phyloP scores from a whole-genome alignment of 2,329 filamentous ascomycete genomes.

The Fonsecaea monophora region DNA sequence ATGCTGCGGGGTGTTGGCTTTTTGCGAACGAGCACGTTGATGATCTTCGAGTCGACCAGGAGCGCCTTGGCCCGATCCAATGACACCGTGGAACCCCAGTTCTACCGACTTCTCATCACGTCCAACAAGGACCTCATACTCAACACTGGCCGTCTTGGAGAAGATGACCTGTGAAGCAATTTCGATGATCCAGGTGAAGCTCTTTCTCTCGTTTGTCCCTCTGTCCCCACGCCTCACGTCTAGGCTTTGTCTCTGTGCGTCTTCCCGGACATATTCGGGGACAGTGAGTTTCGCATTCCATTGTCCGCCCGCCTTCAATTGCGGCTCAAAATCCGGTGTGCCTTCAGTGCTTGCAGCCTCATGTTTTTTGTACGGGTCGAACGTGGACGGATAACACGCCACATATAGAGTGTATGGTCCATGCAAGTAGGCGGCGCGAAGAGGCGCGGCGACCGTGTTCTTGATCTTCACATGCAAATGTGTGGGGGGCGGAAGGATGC shows the following conservation, averaged over 20 bases:
- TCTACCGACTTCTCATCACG: slow-evolving; percentile 84
- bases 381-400: slow-evolving; percentile 81
- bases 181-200: slow-evolving; percentile 86
- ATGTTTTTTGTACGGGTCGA: slow-evolving; percentile 81
- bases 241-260: slow-evolving; percentile 27
- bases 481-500: slow-evolving; percentile 84
- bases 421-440: slow-evolving; percentile 94
- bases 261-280: slow-evolving; percentile 72
- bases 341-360: slow-evolving; percentile 73
- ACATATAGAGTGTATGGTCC: slow-evolving; percentile 88
- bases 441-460: slow-evolving; percentile 86
- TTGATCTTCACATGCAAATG: slow-evolving; percentile 84
- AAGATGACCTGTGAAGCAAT: slow-evolving; percentile 93
- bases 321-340: slow-evolving; percentile 90
- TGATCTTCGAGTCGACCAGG: slow-evolving; percentile 79
- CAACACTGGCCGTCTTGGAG: slow-evolving; percentile 83
- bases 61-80: slow-evolving; percentile 58
- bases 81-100: slow-evolving; percentile 65
- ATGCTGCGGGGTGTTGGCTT: slow-evolving; percentile 53
- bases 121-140: slow-evolving; percentile 84
- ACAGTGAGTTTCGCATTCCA: slow-evolving; percentile 83
- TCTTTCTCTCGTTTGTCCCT: slow-evolving; percentile 59
- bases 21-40: slow-evolving; percentile 65
- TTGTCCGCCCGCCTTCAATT: slow-evolving; percentile 89
- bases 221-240: slow-evolving; percentile 26